These are phyloP conservation scores for Trypanosoma melophagium DNA, from an alignment of 208 protist species.

Conservation along the genomic window DNA sequence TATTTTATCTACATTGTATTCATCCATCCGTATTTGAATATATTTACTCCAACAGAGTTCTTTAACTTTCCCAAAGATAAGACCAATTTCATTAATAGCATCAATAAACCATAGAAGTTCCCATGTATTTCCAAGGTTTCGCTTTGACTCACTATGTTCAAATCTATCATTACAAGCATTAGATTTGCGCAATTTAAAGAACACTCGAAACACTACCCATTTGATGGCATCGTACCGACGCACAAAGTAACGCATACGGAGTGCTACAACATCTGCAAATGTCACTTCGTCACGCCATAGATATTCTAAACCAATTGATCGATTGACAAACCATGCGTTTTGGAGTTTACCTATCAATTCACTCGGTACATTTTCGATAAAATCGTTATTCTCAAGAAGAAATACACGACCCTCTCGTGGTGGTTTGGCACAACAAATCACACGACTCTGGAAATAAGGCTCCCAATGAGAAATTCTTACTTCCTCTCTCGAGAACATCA, in stretches of 20 bases:
- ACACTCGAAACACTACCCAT: background rate
- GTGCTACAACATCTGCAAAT: constrained; percentile 19
- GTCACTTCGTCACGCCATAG: constrained; percentile 19
- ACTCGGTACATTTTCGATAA: background rate
- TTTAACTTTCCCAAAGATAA: background rate
- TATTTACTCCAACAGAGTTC: constrained; percentile 3
- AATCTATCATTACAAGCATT: background rate
- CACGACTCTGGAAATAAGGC: background rate
- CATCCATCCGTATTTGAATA: constrained; percentile 2
- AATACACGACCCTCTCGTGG: background rate
- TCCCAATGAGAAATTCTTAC: constrained; percentile 7
- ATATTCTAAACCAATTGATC: background rate
- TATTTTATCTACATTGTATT: background rate
- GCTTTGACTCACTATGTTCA: background rate
- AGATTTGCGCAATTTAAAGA: background rate
- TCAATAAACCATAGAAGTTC: constrained; percentile 12
- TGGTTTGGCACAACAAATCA: constrained; percentile 8
- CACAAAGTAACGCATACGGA: constrained; percentile 15
- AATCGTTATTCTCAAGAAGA: background rate
- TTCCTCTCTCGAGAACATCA: background rate
- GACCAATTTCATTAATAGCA: background rate
- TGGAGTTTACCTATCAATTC: constrained; percentile 1
- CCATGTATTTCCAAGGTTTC: background rate
- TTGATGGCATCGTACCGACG: background rate
- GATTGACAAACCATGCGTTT: background rate